Evolutionary conservation across 495 filamentous ascomycete genomes (phyloP), one percentile per base, ranked within the genome.

Genomic region (Xylaria castorea): DNA sequence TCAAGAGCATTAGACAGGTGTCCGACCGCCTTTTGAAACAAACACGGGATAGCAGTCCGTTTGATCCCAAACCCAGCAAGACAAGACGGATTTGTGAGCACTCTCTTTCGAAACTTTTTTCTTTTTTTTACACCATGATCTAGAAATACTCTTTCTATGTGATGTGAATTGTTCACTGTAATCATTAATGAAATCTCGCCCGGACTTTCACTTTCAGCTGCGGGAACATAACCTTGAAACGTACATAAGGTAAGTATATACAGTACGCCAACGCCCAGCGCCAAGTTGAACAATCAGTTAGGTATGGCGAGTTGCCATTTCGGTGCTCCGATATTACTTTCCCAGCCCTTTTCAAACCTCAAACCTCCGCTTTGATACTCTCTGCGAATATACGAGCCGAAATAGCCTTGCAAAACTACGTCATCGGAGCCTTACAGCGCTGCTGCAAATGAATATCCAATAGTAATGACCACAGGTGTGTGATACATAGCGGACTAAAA

Each of bases 141-240:
- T 16, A 18, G 16, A 44, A 16, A 44, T 18, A 44, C 44, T n/a
- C 44, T 20, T 48, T 6, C 18, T 1, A 20, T 7, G 5, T n/a
- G 44, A 73, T 7, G n/a, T 51, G 9, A 14, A 25, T 27, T 53
- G 3, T 53, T 53, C 65, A 79, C 77, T 22, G 75, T 80, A 12
- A 36, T 66, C 11, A 63, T 57, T 57, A 57, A 57, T 18, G 27
- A 27, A 57, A 57, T 57, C 20, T 12, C 27, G 25, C 14, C 0
- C 14, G 3, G 53, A 12, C 48, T 32, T 18, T 6, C 11, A 55
- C 51, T 27, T 32, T 27, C 27, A 18, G 11, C 11, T 9, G 9
- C 4, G 51, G 51, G 16, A 57, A 57, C 27, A 32, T 8, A 18
- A 27, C 58, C 34, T 22, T 22, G 32, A 36, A 1, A 60, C 30